Evolutionary conservation across 768 basidiomycete genomes (phyloP).

Genomic region (Termitomyces sp.): DNA sequence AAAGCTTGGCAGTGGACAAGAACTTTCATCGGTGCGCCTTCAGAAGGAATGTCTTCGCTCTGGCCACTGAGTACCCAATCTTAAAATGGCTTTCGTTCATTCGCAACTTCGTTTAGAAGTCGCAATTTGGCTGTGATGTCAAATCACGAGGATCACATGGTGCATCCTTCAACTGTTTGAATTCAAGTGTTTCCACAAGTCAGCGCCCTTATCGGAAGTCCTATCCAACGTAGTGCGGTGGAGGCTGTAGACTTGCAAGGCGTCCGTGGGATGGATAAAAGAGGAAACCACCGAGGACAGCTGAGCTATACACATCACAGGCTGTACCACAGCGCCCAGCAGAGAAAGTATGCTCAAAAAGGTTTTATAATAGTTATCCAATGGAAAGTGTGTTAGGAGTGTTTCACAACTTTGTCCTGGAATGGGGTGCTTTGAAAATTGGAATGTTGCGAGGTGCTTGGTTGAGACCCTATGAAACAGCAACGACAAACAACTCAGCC

Average conservation of each 20-base stretch:
- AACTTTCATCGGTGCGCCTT: neutral
- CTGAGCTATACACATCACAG: too few species aligned
- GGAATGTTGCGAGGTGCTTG: neutral
- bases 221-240: neutral
- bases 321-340: too few species aligned
- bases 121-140: neutral
- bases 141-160: neutral
- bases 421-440: too few species aligned
- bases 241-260: too few species aligned
- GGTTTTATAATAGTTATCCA: neutral
- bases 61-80: neutral
- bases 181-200: neutral
- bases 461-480: neutral
- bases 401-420: neutral
- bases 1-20: neutral
- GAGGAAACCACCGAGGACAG: too few species aligned
- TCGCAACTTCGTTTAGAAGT: neutral
- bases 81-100: neutral
- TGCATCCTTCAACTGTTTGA: neutral
- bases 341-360: too few species aligned
- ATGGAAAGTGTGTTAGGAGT: neutral
- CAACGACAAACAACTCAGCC: slow-evolving; percentile 13
- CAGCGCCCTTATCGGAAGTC: neutral
- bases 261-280: too few species aligned
- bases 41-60: neutral